Evolutionary conservation across 129 eudicot genomes (phyloP).

Genomic region (Centaurea solstitialis): DNA sequence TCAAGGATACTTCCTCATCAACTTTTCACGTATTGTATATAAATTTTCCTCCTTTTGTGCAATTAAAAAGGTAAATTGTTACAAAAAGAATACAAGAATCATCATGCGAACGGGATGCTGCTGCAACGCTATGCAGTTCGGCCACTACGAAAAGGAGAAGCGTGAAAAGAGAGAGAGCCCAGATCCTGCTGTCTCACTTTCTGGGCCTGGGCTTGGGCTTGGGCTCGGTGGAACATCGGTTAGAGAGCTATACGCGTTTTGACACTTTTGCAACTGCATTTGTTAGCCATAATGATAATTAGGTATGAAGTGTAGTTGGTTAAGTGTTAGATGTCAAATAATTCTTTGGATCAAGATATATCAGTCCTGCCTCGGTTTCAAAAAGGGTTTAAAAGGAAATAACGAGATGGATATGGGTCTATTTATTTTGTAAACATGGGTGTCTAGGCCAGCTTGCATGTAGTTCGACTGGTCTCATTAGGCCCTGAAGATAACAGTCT

Average conservation of each 20-base stretch:
- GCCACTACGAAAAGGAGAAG: conserved; percentile 63
- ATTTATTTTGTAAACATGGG: background rate
- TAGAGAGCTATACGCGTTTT: conserved; percentile 71
- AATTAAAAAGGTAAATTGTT: conserved; percentile 19
- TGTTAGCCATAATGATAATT: background rate
- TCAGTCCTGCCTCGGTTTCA: background rate
- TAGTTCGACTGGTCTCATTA: no score
- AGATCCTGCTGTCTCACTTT: conserved; percentile 54
- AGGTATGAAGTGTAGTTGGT: conserved; percentile 9
- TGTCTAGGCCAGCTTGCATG: no score
- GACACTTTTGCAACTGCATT: conserved; percentile 89
- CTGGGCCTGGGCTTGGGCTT: conserved; percentile 8
- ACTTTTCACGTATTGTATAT: conserved; percentile 20
- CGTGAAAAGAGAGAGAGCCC: conserved; percentile 83
- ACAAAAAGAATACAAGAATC: conserved; percentile 46
- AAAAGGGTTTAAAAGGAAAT: background rate
- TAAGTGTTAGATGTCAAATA: background rate
- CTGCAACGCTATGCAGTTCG: background rate
- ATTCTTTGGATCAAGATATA: background rate
- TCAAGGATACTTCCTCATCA: background rate
- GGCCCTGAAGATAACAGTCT: background rate
- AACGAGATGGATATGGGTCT: background rate
- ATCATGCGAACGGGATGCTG: background rate
- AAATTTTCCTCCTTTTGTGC: conserved; percentile 2
- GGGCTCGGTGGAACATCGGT: conserved; percentile 71